These are phyloP conservation scores for Colletotrichum abscissum DNA, from an alignment of 2,329 filamentous ascomycete genomes.

Conservation along the genomic window DNA sequence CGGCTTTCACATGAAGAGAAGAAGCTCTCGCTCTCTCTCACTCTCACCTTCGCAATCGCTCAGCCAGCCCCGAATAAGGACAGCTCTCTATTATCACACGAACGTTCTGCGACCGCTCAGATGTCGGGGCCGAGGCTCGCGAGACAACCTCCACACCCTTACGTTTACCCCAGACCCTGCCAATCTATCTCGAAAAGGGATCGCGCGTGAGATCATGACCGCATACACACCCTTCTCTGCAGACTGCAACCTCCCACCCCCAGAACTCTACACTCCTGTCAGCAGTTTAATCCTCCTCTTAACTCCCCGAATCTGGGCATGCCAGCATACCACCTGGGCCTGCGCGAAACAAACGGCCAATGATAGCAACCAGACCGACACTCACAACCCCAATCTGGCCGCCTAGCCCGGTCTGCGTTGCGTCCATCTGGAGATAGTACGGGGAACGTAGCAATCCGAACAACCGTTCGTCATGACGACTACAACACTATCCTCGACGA, in stretches of 20 bases:
- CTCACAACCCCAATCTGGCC: neutral
- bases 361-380: neutral
- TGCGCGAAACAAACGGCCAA: neutral
- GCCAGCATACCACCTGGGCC: neutral
- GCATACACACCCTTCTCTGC: too few species aligned
- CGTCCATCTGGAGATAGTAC: neutral
- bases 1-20: constrained; percentile 3
- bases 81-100: neutral
- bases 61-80: neutral
- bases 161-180: neutral
- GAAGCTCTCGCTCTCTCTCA: neutral
- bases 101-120: neutral
- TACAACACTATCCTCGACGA: neutral
- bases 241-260: neutral
- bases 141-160: neutral
- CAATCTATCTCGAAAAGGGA: neutral
- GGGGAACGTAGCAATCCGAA: constrained; percentile 13
- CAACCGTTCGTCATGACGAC: neutral
- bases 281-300: neutral
- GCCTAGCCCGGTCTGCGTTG: constrained; percentile 12
- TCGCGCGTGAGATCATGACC: neutral
- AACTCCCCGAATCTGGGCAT: neutral
- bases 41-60: neutral
- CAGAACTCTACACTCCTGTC: neutral
- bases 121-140: neutral